These are phyloP conservation scores for Saksenaea oblongispora DNA, from an alignment of 371 early-diverging fungal species.

Conservation along the genomic window DNA sequence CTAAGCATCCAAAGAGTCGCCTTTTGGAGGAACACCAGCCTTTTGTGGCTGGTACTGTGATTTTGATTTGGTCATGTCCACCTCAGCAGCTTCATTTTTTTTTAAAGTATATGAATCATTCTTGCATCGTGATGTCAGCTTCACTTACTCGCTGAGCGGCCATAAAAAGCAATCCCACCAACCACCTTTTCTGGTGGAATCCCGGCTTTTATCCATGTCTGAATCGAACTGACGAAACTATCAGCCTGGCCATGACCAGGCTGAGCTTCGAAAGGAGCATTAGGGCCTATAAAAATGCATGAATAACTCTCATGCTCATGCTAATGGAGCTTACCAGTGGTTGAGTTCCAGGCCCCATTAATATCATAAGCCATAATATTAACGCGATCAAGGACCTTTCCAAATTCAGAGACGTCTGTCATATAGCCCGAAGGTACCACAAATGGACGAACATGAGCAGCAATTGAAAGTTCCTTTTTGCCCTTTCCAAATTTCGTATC, in stretches of 20 bases:
- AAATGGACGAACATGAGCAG: constrained; percentile 54
- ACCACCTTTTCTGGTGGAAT: constrained; percentile 60
- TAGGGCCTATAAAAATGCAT: constrained; percentile 35
- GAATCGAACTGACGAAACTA: constrained; percentile 51
- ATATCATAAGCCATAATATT: constrained; percentile 62
- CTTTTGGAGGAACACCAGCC: constrained; percentile 26
- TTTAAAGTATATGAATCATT: not conserved
- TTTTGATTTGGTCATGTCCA: constrained; percentile 27
- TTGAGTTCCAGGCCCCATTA: constrained; percentile 56
- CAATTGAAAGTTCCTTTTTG: constrained; percentile 58
- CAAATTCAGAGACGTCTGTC: constrained; percentile 56
- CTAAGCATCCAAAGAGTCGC: constrained; percentile 34
- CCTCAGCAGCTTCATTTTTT: constrained; percentile 23
- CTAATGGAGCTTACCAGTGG: constrained; percentile 16
- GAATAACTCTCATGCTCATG: constrained; percentile 8
- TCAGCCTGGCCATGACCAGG: constrained; percentile 19
- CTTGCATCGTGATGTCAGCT: not conserved
- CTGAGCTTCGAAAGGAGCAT: constrained; percentile 51
- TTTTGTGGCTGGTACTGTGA: constrained; percentile 34
- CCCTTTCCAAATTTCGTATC: constrained; percentile 50
- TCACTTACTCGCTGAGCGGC: constrained; percentile 50
- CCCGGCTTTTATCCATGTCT: constrained; percentile 56
- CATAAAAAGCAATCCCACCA: constrained; percentile 68
- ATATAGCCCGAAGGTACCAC: constrained; percentile 45
- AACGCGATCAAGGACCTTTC: constrained; percentile 58